Evolutionary conservation across 2,329 filamentous ascomycete genomes (phyloP).

Genomic region (Alternaria sp.): DNA sequence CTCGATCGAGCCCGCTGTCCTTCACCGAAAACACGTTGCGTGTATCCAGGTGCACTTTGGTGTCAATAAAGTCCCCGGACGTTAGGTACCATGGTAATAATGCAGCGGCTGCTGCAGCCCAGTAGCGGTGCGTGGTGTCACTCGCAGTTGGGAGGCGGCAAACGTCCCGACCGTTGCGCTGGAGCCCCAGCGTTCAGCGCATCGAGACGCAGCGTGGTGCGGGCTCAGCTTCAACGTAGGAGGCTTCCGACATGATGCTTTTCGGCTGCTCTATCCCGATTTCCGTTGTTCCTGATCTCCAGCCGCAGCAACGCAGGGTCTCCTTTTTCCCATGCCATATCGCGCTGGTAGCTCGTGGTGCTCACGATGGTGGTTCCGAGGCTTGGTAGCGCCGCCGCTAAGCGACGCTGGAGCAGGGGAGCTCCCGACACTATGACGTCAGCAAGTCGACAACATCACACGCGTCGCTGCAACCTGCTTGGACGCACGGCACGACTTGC

Average conservation of each 20-base stretch:
- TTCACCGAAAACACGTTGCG: not conserved
- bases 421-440: constrained; percentile 19
- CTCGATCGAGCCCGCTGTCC: constrained; percentile 1
- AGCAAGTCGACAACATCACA: constrained; percentile 12
- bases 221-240: constrained; percentile 7
- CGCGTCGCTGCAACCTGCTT: constrained; percentile 21
- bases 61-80: constrained; percentile 1
- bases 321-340: constrained; percentile 8
- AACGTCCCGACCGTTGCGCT: constrained; percentile 23
- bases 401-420: constrained; percentile 24
- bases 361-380: constrained; percentile 16
- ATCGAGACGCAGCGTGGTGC: not conserved
- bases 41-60: not conserved
- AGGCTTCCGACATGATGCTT: not conserved
- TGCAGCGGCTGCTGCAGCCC: constrained; percentile 9
- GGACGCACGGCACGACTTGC: constrained; percentile 26
- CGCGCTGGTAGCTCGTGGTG: constrained; percentile 6
- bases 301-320: constrained; percentile 22
- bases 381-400: constrained; percentile 23
- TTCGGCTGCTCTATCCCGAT: constrained; percentile 11
- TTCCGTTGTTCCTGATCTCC: constrained; percentile 15
- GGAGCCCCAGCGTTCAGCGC: constrained; percentile 16
- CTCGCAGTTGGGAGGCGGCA: constrained; percentile 12
- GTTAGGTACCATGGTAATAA: constrained; percentile 1
- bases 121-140: constrained; percentile 17